Conservation (phyloP, 1,284 basidiomycete genomes). For the Ganoderma multipileum region DNA sequence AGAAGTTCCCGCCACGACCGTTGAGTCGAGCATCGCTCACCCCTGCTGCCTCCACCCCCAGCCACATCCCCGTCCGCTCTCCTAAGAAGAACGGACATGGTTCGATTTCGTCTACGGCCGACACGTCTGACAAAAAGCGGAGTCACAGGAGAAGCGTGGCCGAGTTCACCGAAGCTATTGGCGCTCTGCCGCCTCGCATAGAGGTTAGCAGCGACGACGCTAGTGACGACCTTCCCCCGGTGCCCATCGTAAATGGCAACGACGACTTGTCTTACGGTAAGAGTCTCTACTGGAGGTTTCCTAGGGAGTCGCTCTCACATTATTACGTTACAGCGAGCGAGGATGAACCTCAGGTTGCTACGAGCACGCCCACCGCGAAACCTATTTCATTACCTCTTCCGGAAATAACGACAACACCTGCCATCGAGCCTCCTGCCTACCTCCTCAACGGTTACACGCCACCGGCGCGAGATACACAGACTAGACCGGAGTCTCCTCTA, state of each 20-base stretch:
- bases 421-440: slow-evolving; percentile 14
- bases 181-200: slow-evolving; percentile 37
- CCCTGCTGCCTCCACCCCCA: slow-evolving; percentile 26
- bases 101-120: slow-evolving; percentile 11
- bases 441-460: slow-evolving; percentile 3
- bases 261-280: slow-evolving; percentile 45
- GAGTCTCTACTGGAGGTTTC: slow-evolving; percentile 19
- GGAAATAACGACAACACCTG: slow-evolving; percentile 35
- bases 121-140: slow-evolving; percentile 26
- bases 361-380: slow-evolving; percentile 49
- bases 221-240: slow-evolving; percentile 30
- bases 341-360: slow-evolving; percentile 40
- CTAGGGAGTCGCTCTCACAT: not conserved
- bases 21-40: slow-evolving; percentile 35
- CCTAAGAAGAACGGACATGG: slow-evolving; percentile 32
- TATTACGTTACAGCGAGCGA: slow-evolving; percentile 44
- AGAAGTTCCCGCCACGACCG: slow-evolving; percentile 37
- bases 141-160: slow-evolving; percentile 40
- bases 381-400: slow-evolving; percentile 37
- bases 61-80: slow-evolving; percentile 55
- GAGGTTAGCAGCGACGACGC: slow-evolving; percentile 28
- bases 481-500: slow-evolving; percentile 22
- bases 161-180: slow-evolving; percentile 39
- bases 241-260: slow-evolving; percentile 29
- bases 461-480: slow-evolving; percentile 4